Evolutionary conservation across 179 eudicot genomes (phyloP).

Genomic region (Dionaea muscipula): DNA sequence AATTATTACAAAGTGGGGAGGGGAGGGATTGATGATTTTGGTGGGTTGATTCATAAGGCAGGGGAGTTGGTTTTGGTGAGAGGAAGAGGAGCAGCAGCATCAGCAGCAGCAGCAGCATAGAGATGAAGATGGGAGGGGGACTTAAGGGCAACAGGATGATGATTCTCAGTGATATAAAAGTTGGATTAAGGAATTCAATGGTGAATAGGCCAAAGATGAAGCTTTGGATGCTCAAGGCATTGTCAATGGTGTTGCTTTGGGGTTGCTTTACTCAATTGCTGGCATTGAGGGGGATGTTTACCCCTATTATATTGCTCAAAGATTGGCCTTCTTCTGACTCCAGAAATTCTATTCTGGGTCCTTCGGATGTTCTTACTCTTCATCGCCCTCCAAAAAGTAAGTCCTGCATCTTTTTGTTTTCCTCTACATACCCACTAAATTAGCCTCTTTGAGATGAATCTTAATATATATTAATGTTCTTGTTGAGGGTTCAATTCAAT

Average conservation of each 20-base stretch:
- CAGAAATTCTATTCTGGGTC: constrained; percentile 15
- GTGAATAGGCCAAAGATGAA: constrained; percentile 25
- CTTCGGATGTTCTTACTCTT: constrained; percentile 8
- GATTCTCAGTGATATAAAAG: constrained; percentile 1
- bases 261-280: constrained; percentile 30
- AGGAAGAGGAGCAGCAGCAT: constrained; percentile 16
- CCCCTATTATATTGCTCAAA: constrained; percentile 45
- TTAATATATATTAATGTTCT: too few species aligned
- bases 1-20: too few species aligned
- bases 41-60: constrained; percentile 8
- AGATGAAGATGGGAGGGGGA: constrained; percentile 22
- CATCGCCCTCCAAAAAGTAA: constrained; percentile 56
- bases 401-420: constrained; percentile 14
- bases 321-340: constrained; percentile 37
- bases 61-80: constrained; percentile 7
- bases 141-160: constrained; percentile 7
- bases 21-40: too few species aligned
- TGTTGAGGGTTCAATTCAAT: too few species aligned
- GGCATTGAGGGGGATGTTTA: constrained; percentile 36
- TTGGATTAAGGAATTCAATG: constrained; percentile 29
- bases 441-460: too few species aligned
- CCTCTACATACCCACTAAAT: too few species aligned
- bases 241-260: constrained; percentile 38
- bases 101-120: too few species aligned
- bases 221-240: constrained; percentile 37